Evolutionary conservation across 2,329 filamentous ascomycete species (phyloP).

Genomic region (Lachnellula hyalina): DNA sequence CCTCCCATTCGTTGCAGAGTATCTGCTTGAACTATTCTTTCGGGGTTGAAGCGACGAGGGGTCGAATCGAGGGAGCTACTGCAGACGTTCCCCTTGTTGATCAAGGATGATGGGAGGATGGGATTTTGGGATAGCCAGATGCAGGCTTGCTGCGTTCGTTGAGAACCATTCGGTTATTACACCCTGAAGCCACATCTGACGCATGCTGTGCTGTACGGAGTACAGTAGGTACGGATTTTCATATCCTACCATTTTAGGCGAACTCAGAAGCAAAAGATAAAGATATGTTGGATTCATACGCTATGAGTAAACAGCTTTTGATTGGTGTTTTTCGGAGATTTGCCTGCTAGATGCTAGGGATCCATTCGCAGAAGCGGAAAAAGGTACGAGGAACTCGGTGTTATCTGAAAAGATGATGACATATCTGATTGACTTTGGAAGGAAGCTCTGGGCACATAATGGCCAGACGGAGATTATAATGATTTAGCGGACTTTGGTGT

Average conservation of each 20-base stretch:
- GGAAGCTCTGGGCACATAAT: neutral
- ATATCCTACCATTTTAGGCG: neutral
- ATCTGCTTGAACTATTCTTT: neutral
- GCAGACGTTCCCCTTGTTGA: neutral
- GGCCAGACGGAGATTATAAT: slow-evolving; percentile 4
- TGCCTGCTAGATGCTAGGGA: neutral
- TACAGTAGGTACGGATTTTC: neutral
- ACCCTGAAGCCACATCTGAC: slow-evolving; percentile 16
- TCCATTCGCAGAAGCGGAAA: neutral
- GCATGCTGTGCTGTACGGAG: slow-evolving; percentile 10
- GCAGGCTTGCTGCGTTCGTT: slow-evolving; percentile 11
- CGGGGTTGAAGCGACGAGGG: neutral
- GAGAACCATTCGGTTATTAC: slow-evolving; percentile 12
- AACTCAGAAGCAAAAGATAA: neutral
- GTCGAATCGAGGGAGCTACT: neutral
- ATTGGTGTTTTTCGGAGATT: neutral
- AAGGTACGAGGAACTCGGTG: neutral
- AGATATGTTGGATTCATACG: neutral
- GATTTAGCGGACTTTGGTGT: slow-evolving; percentile 1
- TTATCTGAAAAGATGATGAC: neutral
- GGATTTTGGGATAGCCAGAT: neutral
- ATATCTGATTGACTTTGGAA: slow-evolving; percentile 1
- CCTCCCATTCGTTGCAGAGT: slow-evolving; percentile 2
- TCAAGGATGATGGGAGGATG: slow-evolving; percentile 4
- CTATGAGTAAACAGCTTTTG: neutral